Conservation (phyloP, 2,329 filamentous ascomycete species). For the Macrophomina pseudophaseolina region DNA sequence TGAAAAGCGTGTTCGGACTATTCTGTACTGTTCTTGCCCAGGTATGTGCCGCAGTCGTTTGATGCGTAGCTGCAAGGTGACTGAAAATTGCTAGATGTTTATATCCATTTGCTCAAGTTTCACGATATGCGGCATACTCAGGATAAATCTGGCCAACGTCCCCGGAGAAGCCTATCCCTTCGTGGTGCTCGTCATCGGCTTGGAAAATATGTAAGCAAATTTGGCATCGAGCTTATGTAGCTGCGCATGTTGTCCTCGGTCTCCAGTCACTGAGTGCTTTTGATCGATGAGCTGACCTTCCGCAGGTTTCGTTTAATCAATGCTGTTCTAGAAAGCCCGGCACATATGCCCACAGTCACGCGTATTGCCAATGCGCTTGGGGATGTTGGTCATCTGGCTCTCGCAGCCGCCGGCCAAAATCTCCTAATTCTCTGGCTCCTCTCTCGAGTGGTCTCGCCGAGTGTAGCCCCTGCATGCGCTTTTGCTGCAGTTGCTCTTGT, state of each 20-base stretch:
- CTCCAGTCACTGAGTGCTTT: not conserved
- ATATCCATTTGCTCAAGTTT: conserved; percentile 80
- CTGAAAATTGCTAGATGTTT: conserved; percentile 52
- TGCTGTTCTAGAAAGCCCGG: conserved; percentile 72
- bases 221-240: not conserved
- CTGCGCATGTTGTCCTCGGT: too few species aligned
- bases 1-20: conserved; percentile 76
- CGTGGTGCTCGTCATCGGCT: conserved; percentile 75
- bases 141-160: conserved; percentile 75
- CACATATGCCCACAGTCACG: conserved; percentile 69
- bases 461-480: conserved; percentile 75
- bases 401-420: conserved; percentile 72
- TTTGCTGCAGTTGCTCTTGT: conserved; percentile 77
- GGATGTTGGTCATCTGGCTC: conserved; percentile 71
- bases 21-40: conserved; percentile 73
- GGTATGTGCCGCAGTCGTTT: conserved; percentile 36
- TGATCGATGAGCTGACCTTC: conserved; percentile 11
- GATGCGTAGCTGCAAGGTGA: not conserved
- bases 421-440: conserved; percentile 68
- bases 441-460: conserved; percentile 70
- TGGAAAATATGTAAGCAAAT: conserved; percentile 68
- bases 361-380: conserved; percentile 77
- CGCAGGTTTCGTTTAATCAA: conserved; percentile 73
- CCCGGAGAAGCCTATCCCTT: conserved; percentile 76
- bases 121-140: conserved; percentile 76